A percentile compares a stretch with the other conserved stretches of the same genome.
phyloP scores from a whole-genome alignment of 306 rosid genomes.

The Ammopiptanthus mongolicus region DNA sequence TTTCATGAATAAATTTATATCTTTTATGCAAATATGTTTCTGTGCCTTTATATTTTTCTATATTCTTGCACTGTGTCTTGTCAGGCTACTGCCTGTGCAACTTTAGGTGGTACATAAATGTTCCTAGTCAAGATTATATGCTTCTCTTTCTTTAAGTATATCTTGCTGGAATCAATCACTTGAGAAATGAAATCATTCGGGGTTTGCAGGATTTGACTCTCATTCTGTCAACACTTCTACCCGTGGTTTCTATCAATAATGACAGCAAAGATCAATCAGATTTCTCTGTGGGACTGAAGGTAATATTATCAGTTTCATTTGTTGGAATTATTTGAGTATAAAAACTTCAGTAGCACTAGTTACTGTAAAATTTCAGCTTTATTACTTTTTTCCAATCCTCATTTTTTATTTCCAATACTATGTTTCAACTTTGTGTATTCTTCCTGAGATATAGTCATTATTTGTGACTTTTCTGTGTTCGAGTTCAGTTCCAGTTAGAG shows the following conservation, averaged over 20 bases:
- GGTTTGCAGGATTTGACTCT: constrained; percentile 67
- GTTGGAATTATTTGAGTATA: constrained; percentile 13
- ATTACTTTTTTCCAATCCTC: background rate
- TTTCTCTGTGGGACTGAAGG: constrained; percentile 87
- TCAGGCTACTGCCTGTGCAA: background rate
- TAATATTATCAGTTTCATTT: constrained; percentile 20
- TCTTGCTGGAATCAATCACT: constrained; percentile 6
- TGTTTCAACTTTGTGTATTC: constrained; percentile 13
- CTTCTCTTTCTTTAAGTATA: background rate
- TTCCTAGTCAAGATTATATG: background rate
- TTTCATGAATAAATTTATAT: background rate
- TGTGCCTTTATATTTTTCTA: background rate
- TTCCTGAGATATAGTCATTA: background rate
- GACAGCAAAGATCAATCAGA: constrained; percentile 74
- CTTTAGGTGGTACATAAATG: background rate
- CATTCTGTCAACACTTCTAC: constrained; percentile 70
- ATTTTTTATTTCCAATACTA: constrained; percentile 14
- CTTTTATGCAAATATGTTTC: background rate
- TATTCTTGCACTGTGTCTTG: background rate
- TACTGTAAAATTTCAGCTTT: background rate
- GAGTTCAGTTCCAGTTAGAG: constrained; percentile 20
- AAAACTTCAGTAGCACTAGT: constrained; percentile 3
- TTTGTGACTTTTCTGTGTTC: constrained; percentile 5
- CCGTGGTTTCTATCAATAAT: constrained; percentile 65
- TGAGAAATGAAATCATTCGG: background rate